A percentile compares a stretch with the other conserved stretches of the same genome.
These are phyloP conservation scores for Kurtzmaniella quercitrusa DNA, from an alignment of 1,139 yeast genomes.

Conservation along the genomic window DNA sequence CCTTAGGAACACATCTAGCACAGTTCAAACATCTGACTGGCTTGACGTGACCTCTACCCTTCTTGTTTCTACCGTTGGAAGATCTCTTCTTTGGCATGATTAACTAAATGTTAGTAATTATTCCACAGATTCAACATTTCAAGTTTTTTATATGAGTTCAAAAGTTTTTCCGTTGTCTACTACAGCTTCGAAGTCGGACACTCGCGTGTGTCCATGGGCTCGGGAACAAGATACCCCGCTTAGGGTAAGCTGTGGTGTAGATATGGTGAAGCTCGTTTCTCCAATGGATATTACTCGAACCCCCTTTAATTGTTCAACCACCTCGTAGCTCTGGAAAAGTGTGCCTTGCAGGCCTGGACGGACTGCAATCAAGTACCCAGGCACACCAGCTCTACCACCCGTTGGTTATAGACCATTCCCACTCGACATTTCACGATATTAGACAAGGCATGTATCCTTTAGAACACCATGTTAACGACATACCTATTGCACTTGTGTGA, in stretches of 20 bases:
- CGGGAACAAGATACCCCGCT: no score
- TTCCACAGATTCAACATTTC: neutral
- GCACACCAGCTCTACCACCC: no score
- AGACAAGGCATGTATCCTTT: neutral
- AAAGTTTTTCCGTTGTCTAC: neutral
- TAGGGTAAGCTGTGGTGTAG: no score
- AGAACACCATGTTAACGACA: neutral
- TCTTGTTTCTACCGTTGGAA: constrained; percentile 99
- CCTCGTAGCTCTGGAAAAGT: no score
- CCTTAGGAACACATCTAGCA: constrained; percentile 99
- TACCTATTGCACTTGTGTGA: constrained; percentile 7
- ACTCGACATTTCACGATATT: neutral
- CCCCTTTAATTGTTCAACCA: no score
- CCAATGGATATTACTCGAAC: no score
- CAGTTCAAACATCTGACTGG: constrained; percentile 99
- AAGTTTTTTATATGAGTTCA: neutral
- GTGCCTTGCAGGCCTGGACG: neutral
- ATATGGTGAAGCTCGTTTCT: no score
- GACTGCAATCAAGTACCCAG: neutral
- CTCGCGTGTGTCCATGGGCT: no score
- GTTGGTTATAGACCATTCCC: no score
- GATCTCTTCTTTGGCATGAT: constrained; percentile 99
- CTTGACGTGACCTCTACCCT: constrained; percentile 99
- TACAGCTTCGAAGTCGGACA: neutral
- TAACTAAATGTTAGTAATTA: constrained; percentile 27